Conservation (phyloP, 2,329 filamentous ascomycete genomes). For the Trichophyton mentagrophytes region DNA sequence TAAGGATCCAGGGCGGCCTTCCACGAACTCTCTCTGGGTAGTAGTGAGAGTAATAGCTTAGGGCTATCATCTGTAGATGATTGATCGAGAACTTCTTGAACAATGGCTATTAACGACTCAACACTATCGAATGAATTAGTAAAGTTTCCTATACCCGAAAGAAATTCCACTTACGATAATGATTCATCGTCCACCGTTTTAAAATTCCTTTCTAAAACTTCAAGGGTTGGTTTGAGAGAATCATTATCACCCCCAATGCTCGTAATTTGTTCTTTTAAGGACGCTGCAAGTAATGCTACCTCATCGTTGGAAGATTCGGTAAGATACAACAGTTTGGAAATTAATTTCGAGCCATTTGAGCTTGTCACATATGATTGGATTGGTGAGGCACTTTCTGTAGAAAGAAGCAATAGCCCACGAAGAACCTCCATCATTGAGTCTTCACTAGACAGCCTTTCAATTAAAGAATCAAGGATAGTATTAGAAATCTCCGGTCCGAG, state of each 20-base stretch:
- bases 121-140: conserved; percentile 34
- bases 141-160: not conserved
- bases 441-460: conserved; percentile 32
- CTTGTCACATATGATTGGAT: conserved; percentile 34
- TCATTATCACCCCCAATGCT: conserved; percentile 27
- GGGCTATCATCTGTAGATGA: conserved; percentile 18
- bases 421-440: conserved; percentile 25
- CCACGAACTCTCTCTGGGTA: conserved; percentile 57
- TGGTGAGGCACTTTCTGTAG: conserved; percentile 28
- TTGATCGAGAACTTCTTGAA: conserved; percentile 35
- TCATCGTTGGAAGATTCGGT: conserved; percentile 42
- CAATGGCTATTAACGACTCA: conserved; percentile 44
- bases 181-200: conserved; percentile 32
- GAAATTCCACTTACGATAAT: conserved; percentile 30
- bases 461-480: conserved; percentile 26
- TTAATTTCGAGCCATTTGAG: conserved; percentile 36
- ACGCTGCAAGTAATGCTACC: conserved; percentile 32
- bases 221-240: conserved; percentile 36
- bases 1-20: conserved; percentile 46
- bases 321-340: conserved; percentile 41
- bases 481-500: conserved; percentile 23
- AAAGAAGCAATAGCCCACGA: conserved; percentile 35
- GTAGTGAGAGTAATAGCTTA: conserved; percentile 33
- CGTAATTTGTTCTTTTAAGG: conserved; percentile 24
- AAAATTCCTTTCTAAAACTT: conserved; percentile 42